A percentile compares a stretch with the other conserved stretches of the same genome.
Conservation (phyloP, 2,329 filamentous ascomycete genomes). For the Podosphaera fusca region DNA sequence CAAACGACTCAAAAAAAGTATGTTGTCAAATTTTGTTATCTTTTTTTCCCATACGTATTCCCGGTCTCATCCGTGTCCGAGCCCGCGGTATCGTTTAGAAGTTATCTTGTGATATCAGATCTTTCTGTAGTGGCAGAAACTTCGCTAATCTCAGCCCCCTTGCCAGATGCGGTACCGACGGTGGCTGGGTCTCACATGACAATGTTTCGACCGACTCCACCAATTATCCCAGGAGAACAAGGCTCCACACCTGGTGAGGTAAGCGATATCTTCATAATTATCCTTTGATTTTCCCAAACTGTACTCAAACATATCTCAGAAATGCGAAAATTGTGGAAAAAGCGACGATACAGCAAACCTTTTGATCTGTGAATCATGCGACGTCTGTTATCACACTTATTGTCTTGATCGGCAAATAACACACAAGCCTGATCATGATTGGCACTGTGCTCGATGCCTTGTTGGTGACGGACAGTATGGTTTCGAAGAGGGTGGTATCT, state of each 20-base stretch:
- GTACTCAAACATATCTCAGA: constrained; percentile 24
- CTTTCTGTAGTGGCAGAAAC: constrained; percentile 5
- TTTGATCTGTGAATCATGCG: constrained; percentile 75
- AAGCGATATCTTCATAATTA: constrained; percentile 25
- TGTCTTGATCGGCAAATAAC: constrained; percentile 76
- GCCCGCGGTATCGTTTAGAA: constrained; percentile 5
- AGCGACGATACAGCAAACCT: constrained; percentile 49
- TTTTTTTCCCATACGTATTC: constrained; percentile 2
- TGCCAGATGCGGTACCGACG: constrained; percentile 43
- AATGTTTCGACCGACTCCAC: constrained; percentile 62
- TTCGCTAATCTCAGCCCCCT: constrained; percentile 17
- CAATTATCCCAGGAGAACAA: constrained; percentile 32
- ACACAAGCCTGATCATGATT: constrained; percentile 59
- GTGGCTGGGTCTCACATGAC: constrained; percentile 96
- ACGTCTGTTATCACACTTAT: constrained; percentile 63
- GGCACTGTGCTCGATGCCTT: constrained; percentile 87
- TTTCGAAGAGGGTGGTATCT: constrained; percentile 88
- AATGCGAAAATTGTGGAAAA: constrained; percentile 71
- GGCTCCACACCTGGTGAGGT: constrained; percentile 25
- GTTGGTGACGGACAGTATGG: constrained; percentile 94
- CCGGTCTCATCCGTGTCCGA: constrained; percentile 6
- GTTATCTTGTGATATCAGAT: constrained; percentile 6
- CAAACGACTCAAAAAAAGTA: constrained; percentile 80
- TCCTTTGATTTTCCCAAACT: constrained; percentile 18
- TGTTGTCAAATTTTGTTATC: constrained; percentile 10